Base-by-base conservation (phyloP, 352 stramenopile genomes). In the Blastocystis sp. region DNA sequence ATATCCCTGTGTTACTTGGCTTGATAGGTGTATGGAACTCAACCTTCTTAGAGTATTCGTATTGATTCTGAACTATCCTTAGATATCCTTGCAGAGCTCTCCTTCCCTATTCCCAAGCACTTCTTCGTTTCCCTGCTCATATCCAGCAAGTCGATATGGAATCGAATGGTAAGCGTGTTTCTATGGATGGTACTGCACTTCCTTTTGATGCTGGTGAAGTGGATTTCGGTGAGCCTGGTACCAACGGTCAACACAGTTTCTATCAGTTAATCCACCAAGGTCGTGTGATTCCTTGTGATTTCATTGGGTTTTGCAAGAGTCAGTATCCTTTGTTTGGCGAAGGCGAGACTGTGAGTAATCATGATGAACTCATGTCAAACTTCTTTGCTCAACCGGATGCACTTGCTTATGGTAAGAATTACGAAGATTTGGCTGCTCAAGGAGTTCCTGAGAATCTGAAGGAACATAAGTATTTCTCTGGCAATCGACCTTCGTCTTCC, bases 121-220 rank as follows among this genome's bases (percentile, higher is more conserved):
- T 99, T 56, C 90, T 96, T 60, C 94, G 94, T 80, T 98, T 99
- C 91, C 93, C 97, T 17, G 95, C 95, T 0, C 95, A 98, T 92
- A 97, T 99, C 90, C 97, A 99, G 92, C 95, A 98, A 91, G 95
- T 99, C 44, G 97, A 98, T 92, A 99, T 99, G 96, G 96, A 99
- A 92, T 96, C 92, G 91, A 99, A 99, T 92, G 97, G 97, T 54
- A 99, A 99, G 94, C 93, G 96, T 59, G 96, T 99, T 70, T 95
- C 93, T 4, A 90, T 97, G 56, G 95, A 98, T 90, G 96, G 97
- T 42, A 93, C 94, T 3, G 93, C 94, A 53, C 92, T 99, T 19
- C 92, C 94, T 48, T 98, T 98, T 92, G 91, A 95, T 73, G 93
- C 94, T 1, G 97, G 96, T 51, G 96, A 99, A 90, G 93, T 97